Evolutionary conservation across 2,329 filamentous ascomycete genomes (phyloP).

Genomic region (Trichoderma aggressivum): DNA sequence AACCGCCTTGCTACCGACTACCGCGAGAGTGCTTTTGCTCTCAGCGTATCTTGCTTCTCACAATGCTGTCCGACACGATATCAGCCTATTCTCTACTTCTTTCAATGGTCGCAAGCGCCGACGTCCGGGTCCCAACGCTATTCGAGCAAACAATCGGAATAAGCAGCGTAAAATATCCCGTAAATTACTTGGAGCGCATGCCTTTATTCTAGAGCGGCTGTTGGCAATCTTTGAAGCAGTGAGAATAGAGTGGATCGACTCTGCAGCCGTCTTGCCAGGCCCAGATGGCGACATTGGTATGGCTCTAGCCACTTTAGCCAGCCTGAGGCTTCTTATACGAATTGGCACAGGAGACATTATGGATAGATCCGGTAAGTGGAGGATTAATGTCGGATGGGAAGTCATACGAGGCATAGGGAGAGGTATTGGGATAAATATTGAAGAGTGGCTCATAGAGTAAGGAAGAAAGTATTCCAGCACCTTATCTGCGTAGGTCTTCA

Average conservation of each 20-base stretch:
- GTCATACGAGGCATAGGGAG: constrained; percentile 66
- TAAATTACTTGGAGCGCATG: constrained; percentile 71
- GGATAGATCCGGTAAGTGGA: constrained; percentile 70
- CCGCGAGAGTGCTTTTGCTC: constrained; percentile 69
- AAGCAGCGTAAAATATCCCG: constrained; percentile 71
- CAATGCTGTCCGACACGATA: constrained; percentile 71
- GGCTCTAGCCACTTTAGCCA: constrained; percentile 69
- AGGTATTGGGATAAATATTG: constrained; percentile 72
- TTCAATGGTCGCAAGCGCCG: constrained; percentile 51
- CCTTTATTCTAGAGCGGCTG: constrained; percentile 75
- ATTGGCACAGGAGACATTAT: constrained; percentile 62
- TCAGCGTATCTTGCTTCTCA: constrained; percentile 79
- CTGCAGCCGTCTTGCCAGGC: constrained; percentile 30
- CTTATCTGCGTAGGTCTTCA: neutral
- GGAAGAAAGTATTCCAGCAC: neutral
- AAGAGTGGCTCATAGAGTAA: constrained; percentile 71
- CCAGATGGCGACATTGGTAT: constrained; percentile 57
- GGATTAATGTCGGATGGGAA: constrained; percentile 77
- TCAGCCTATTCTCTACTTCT: constrained; percentile 71
- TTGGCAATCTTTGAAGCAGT: constrained; percentile 73
- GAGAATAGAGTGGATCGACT: constrained; percentile 50
- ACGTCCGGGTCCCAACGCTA: constrained; percentile 45
- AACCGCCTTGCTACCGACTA: constrained; percentile 62
- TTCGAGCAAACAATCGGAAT: constrained; percentile 33
- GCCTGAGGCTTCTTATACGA: constrained; percentile 64